Conservation (phyloP, 805 yeast genomes). For the Candida awuae region DNA sequence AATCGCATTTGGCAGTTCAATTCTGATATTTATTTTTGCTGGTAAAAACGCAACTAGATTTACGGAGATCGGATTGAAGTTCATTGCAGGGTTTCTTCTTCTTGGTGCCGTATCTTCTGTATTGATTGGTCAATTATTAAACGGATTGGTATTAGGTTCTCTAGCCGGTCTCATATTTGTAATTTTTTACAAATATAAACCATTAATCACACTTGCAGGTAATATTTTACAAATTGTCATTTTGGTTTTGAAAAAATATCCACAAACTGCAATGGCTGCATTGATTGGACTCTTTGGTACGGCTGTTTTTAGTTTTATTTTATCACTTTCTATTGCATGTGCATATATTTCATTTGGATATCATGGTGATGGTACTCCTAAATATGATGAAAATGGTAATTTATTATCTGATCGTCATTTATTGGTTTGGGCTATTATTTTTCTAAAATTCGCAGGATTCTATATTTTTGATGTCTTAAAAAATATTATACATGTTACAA, state of each 20-base stretch:
- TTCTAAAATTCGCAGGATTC: constrained; percentile 58
- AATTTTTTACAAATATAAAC: constrained; percentile 36
- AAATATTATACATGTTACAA: constrained; percentile 72
- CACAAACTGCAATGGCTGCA: constrained; percentile 51
- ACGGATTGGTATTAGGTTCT: background rate
- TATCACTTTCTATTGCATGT: constrained; percentile 7
- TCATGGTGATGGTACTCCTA: constrained; percentile 12
- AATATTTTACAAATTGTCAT: constrained; percentile 37
- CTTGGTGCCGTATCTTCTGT: background rate
- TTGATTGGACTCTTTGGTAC: constrained; percentile 24
- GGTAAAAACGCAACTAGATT: constrained; percentile 57
- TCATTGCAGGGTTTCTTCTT: constrained; percentile 51
- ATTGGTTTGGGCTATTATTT: constrained; percentile 58
- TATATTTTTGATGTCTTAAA: constrained; percentile 76
- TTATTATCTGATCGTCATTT: constrained; percentile 27
- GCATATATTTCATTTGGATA: constrained; percentile 13
- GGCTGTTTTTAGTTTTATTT: constrained; percentile 4
- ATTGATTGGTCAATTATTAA: background rate
- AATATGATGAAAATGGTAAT: constrained; percentile 11
- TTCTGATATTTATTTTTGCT: constrained; percentile 51
- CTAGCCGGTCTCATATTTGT: constrained; percentile 44
- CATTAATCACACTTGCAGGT: constrained; percentile 23
- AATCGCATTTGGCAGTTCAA: constrained; percentile 51
- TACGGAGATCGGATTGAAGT: constrained; percentile 63
- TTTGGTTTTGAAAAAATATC: constrained; percentile 65